A percentile compares a stretch with the other conserved stretches of the same genome.
Conservation (phyloP, 257 asterid genomes). For the Solanum sitiens region DNA sequence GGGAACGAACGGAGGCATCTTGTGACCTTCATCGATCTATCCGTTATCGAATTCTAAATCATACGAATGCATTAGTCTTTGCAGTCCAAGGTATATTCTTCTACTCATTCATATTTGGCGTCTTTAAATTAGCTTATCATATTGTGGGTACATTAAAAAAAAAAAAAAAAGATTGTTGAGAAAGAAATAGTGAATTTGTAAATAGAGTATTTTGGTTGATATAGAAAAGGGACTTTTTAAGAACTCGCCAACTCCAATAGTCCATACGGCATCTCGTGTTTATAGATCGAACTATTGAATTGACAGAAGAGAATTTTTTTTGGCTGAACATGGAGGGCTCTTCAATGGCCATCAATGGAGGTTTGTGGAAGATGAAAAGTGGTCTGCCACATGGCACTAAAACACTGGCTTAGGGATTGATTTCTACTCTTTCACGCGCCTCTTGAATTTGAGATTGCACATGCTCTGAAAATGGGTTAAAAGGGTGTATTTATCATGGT, state of each 20-base stretch:
- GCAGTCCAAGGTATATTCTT: constrained; percentile 51
- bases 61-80: constrained; percentile 46
- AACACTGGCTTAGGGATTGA: background rate
- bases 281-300: no score
- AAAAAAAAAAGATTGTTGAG: constrained; percentile 25
- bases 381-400: background rate
- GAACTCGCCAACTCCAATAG: no score
- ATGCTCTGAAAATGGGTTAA: no score
- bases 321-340: no score
- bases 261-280: no score
- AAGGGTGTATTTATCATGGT: no score
- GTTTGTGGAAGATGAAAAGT: background rate
- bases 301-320: no score
- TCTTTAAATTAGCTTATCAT: constrained; percentile 58
- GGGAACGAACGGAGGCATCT: constrained; percentile 54
- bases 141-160: no score
- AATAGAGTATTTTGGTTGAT: no score
- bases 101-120: constrained; percentile 42
- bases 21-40: constrained; percentile 64
- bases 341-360: no score
- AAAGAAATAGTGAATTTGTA: no score
- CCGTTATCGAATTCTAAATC: constrained; percentile 22
- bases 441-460: background rate
- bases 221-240: no score
- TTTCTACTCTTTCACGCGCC: background rate